A percentile compares a stretch with the other conserved stretches of the same genome.
Evolutionary conservation across 805 yeast species (phyloP).

Genomic region (Priceomyces medius): DNA sequence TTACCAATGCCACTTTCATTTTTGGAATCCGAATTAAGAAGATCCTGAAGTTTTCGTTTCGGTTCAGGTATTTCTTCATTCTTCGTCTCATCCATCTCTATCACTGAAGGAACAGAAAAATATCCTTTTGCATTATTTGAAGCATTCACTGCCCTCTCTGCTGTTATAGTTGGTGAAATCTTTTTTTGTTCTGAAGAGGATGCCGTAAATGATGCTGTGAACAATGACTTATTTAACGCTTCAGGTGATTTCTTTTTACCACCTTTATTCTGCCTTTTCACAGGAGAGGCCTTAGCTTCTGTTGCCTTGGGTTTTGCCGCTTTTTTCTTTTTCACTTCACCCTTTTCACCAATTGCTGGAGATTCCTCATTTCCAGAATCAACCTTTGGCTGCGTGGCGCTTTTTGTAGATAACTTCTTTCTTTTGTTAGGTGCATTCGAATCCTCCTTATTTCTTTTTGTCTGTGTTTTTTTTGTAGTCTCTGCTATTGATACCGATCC

Average conservation of each 20-base stretch:
- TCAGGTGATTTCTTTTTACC: conserved; percentile 17
- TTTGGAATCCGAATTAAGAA: neutral
- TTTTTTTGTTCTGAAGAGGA: conserved; percentile 11
- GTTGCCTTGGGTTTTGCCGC: conserved; percentile 12
- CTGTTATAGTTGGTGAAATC: conserved; percentile 17
- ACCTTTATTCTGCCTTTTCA: conserved; percentile 1
- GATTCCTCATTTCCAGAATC: conserved; percentile 1
- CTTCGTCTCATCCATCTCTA: conserved; percentile 13
- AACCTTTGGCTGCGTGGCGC: neutral
- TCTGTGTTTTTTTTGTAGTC: conserved; percentile 4
- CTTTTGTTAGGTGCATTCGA: conserved; percentile 2
- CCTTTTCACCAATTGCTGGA: conserved; percentile 2
- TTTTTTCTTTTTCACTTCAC: conserved; percentile 10
- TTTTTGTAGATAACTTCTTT: neutral
- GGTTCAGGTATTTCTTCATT: neutral
- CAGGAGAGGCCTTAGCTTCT: conserved; percentile 1
- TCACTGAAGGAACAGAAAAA: conserved; percentile 22
- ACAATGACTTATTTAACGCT: neutral
- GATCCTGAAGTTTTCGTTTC: neutral
- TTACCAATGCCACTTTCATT: neutral
- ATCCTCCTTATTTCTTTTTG: conserved; percentile 7
- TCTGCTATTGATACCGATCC: conserved; percentile 2
- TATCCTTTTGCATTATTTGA: conserved; percentile 12
- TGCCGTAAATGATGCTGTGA: conserved; percentile 4
- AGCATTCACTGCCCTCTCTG: conserved; percentile 12